Conservation (phyloP, 352 stramenopile genomes). For the Phytophthora ohioensis region DNA sequence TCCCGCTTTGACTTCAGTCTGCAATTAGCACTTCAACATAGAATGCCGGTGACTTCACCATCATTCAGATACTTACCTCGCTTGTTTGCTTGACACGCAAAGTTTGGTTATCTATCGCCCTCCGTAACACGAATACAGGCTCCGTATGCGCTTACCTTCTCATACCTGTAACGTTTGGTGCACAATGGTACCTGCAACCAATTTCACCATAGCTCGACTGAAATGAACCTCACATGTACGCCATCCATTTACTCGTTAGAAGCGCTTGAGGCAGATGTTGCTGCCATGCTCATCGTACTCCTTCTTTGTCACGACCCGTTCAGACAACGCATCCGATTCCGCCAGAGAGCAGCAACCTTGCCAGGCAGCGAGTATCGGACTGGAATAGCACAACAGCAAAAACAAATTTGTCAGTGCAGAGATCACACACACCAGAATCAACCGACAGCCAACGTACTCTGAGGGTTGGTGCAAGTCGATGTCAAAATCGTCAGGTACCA, state of each 20-base stretch:
- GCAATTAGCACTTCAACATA: constrained; percentile 9
- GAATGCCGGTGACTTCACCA: constrained; percentile 9
- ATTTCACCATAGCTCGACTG: background rate
- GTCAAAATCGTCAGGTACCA: constrained; percentile 62
- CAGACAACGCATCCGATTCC: constrained; percentile 23
- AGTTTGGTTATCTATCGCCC: no score
- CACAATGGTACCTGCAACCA: no score
- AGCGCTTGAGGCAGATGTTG: constrained; percentile 61
- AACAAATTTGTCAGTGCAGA: background rate
- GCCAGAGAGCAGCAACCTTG: constrained; percentile 66
- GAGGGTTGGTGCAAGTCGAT: constrained; percentile 49
- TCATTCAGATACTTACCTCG: constrained; percentile 1
- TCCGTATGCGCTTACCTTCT: no score
- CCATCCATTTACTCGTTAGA: constrained; percentile 25
- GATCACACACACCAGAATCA: background rate
- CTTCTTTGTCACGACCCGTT: constrained; percentile 64
- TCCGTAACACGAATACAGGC: no score
- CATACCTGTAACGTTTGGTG: no score
- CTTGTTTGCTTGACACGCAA: no score
- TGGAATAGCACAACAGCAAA: constrained; percentile 32
- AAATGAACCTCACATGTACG: background rate
- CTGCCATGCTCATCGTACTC: constrained; percentile 85
- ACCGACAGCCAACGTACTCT: constrained; percentile 57
- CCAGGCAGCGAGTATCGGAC: constrained; percentile 64
- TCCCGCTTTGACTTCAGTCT: background rate